These are phyloP conservation scores for Diddensiella santjacobensis DNA, from an alignment of 805 yeast genomes.

Conservation along the genomic window DNA sequence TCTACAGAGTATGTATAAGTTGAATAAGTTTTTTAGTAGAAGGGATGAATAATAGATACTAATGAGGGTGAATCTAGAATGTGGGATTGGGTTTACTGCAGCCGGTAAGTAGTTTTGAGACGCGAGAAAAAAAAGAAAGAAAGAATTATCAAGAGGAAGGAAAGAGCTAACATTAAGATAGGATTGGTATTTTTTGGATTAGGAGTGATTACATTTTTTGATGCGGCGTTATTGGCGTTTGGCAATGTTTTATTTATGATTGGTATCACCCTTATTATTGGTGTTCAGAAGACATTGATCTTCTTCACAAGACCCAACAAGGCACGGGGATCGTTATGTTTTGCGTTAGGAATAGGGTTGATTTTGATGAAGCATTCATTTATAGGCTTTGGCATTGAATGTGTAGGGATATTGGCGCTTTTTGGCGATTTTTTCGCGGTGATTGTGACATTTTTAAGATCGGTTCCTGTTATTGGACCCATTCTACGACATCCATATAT, in stretches of 20 bases:
- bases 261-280: conserved; percentile 85
- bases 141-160: not conserved
- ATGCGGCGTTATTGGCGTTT: conserved; percentile 80
- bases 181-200: conserved; percentile 70
- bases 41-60: too few relatives aligned
- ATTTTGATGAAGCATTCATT: conserved; percentile 76
- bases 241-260: conserved; percentile 77
- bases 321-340: conserved; percentile 80
- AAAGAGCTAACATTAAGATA: conserved; percentile 2
- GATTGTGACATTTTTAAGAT: conserved; percentile 78
- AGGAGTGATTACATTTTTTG: conserved; percentile 84
- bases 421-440: conserved; percentile 95
- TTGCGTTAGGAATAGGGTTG: conserved; percentile 67
- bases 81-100: conserved; percentile 90
- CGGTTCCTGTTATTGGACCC: conserved; percentile 86
- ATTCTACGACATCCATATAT: conserved; percentile 72
- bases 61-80: too few relatives aligned
- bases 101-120: conserved; percentile 45
- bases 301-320: conserved; percentile 87
- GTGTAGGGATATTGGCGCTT: conserved; percentile 81
- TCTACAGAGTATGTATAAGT: conserved; percentile 25
- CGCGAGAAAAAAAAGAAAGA: too few relatives aligned
- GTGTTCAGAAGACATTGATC: conserved; percentile 73
- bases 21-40: not conserved
- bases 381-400: conserved; percentile 78